These are phyloP conservation scores for Cucurbita moschata DNA, from an alignment of 306 rosid species.

Conservation along the genomic window DNA sequence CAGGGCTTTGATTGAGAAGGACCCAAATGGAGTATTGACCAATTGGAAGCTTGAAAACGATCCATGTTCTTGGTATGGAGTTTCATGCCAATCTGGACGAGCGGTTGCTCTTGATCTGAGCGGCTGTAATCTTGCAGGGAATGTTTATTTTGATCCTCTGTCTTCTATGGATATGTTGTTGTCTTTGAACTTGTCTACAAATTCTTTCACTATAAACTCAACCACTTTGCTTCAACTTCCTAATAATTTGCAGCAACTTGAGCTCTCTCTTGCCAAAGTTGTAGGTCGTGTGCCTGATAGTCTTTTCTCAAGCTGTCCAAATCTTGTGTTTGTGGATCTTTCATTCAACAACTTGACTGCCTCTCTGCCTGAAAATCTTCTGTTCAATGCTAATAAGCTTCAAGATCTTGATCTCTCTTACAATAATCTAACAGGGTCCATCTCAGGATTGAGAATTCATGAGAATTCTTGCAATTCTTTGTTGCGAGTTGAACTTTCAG, in stretches of 20 bases:
- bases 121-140: conserved; percentile 31
- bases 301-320: conserved; percentile 55
- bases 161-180: conserved; percentile 54
- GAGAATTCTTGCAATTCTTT: conserved; percentile 40
- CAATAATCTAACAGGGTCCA: conserved; percentile 69
- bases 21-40: conserved; percentile 48
- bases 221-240: conserved; percentile 75
- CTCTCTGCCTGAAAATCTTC: conserved; percentile 41
- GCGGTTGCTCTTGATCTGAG: conserved; percentile 55
- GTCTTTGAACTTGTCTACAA: conserved; percentile 41
- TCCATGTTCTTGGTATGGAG: conserved; percentile 76
- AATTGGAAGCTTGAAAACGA: conserved; percentile 42
- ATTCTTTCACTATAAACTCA: conserved; percentile 54
- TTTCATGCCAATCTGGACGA: conserved; percentile 57
- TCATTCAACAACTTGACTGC: conserved; percentile 69
- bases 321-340: conserved; percentile 51
- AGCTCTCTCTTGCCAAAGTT: conserved; percentile 50
- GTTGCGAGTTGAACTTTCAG: conserved; percentile 54
- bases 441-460: conserved; percentile 41
- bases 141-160: conserved; percentile 42
- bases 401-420: conserved; percentile 62
- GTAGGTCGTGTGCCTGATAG: conserved; percentile 53
- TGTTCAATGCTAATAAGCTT: conserved; percentile 39
- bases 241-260: conserved; percentile 51
- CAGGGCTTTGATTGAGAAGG: conserved; percentile 52